These are phyloP conservation scores for Ceratonia siliqua DNA, from an alignment of 306 rosid genomes.

Conservation along the genomic window DNA sequence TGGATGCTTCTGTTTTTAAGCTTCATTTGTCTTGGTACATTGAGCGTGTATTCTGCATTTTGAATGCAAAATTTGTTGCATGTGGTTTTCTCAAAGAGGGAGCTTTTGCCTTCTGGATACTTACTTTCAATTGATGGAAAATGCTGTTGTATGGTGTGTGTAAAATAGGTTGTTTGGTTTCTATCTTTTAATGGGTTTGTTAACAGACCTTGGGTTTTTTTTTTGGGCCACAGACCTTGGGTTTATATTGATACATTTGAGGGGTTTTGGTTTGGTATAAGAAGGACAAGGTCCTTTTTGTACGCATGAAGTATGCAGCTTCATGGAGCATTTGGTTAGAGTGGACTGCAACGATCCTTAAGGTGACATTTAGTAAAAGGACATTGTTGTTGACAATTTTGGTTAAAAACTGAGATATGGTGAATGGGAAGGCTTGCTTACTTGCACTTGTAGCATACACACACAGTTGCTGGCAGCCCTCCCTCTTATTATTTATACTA, in stretches of 20 bases:
- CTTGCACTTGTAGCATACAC: no score
- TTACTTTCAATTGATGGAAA: not conserved
- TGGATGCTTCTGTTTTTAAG: not conserved
- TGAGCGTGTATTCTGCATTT: not conserved
- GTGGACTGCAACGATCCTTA: constrained; percentile 1
- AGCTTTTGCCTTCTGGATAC: not conserved
- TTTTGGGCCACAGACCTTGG: no score
- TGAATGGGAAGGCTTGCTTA: no score
- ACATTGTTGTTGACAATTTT: no score
- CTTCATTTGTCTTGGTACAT: not conserved
- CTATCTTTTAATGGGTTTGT: constrained; percentile 9
- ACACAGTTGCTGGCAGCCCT: no score
- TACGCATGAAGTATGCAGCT: constrained; percentile 9
- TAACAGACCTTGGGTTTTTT: not conserved
- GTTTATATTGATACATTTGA: constrained; percentile 2
- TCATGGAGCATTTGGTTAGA: constrained; percentile 22
- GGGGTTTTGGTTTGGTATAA: constrained; percentile 23
- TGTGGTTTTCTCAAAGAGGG: constrained; percentile 1
- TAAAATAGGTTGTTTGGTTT: not conserved
- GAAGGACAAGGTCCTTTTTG: constrained; percentile 9
- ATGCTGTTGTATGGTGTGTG: not conserved
- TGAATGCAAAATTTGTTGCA: not conserved
- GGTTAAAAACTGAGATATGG: no score
- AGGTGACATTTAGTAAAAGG: no score
- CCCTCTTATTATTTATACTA: no score